Base-by-base conservation (phyloP, 352 stramenopile species). In the Phytophthora cactorum region DNA sequence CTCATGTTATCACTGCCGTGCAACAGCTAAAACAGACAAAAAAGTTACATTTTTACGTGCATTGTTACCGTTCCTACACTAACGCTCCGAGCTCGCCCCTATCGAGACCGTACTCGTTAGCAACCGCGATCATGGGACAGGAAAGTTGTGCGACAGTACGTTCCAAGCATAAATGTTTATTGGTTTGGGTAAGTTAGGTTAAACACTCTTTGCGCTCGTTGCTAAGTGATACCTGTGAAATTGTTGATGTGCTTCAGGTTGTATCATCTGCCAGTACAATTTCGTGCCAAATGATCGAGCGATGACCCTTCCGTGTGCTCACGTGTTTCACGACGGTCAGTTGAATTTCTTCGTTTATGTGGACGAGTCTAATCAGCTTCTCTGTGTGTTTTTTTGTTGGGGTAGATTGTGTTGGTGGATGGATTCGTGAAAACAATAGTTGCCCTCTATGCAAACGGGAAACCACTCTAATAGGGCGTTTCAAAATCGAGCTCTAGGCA, bases 381-480 rank as follows among this genome's bases (percentile, higher is more conserved):
- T n/a, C n/a, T 45, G 49, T 25, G 1, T 64, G n/a, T 17, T 12
- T 52, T 4, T 29, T n/a, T n/a, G n/a, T n/a, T n/a, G 14, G 22
- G 43, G 55, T 53, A 90, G 84, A 88, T 62, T 93, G 84, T 66
- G 84, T 91, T 39, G 66, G 63, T 49, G 79, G 80, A n/a, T 93
- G 84, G 84, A 81, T 93, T 45, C 82, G 71, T 38, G 81, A 91
- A 66, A 91, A 93, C 68, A 93, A 93, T 52, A 91, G 79, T 69
- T 93, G 84, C 51, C 84, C 84, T 31, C 63, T 93, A 14, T 93
- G 84, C 59, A 93, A 93, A 67, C 51, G 75, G 52, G 77, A 91
- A 70, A 90, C 91, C 28, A 60, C 66, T 32, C 14, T 54, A 38
- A 68, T 80, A n/a, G n/a, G n/a, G n/a, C n/a, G n/a, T n/a, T n/a